Evolutionary conservation across 768 basidiomycete species (phyloP), one percentile per base, ranked within the genome.

Genomic region (Trametes elegans): DNA sequence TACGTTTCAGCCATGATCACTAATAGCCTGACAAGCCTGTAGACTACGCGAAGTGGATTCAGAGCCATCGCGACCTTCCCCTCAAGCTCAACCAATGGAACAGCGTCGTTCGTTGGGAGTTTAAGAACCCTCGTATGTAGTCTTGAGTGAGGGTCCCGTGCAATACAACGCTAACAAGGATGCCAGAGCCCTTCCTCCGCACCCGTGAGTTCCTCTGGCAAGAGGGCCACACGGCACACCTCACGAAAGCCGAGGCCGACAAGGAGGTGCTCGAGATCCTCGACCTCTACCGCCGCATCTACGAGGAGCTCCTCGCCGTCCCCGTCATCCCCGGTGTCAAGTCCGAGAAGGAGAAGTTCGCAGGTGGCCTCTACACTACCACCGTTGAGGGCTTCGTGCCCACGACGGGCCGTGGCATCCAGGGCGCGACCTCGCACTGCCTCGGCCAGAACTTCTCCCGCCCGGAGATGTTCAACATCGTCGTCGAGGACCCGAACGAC

Each of bases 121-220:
- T 99, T 81, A 99, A 99, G 75, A 95, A 95, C 71, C 96, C 96
- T 54, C 95, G 89, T 90, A 57, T 68, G 86, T 73, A 40, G 14
- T 14, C 35, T n/a, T 27, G 10, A 7, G 0, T 14, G 13, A 19
- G 16, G 27, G 5, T 1, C 7, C n/a, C 18, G 28, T 23, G 27
- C 41, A n/a, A 36, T 2, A 26, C 7, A n/a, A 23, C 6, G 23
- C 28, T 51, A 7, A 47, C 7, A 6, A 19, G 16, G 5, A 26
- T 16, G 3, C 6, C 68, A 91, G 89, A 99, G 71, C 97, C 97
- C 7, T 99, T 99, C 89, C 82, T 99, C 32, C 93, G 97, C 52
- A 98, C 97, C 2, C 91, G 97, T 68, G 97, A 99, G 75, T 99
- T 98, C 81, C 78, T 99, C n/a, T 99, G 97, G 97, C 97, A 99